phyloP scores from a whole-genome alignment of 305 asterid genomes.

The Andrographis paniculata region DNA sequence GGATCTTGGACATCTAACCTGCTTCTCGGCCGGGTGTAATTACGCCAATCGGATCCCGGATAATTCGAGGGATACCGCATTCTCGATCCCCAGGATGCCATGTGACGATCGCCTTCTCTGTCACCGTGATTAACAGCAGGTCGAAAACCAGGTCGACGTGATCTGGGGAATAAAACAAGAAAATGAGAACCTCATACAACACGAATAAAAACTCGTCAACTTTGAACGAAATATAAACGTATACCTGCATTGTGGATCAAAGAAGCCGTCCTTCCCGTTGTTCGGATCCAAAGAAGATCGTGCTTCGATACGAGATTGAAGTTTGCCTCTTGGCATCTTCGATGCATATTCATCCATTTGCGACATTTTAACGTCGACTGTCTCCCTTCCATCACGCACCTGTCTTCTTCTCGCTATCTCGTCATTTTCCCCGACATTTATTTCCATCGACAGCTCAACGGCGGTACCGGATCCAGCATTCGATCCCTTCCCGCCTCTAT shows the following conservation, averaged over 20 bases:
- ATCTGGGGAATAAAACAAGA: slow-evolving; percentile 22
- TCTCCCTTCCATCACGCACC: slow-evolving; percentile 23
- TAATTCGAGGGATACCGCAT: slow-evolving; percentile 31
- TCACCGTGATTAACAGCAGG: slow-evolving; percentile 27
- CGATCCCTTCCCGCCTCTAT: slow-evolving; percentile 35
- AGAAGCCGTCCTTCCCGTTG: slow-evolving; percentile 31
- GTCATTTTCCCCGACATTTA: slow-evolving; percentile 26
- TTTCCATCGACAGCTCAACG: slow-evolving; percentile 34
- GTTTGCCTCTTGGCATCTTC: slow-evolving; percentile 34
- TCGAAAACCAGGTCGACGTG: slow-evolving; percentile 33
- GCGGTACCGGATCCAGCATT: slow-evolving; percentile 52
- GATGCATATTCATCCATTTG: slow-evolving; percentile 33
- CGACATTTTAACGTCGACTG: slow-evolving; percentile 26
- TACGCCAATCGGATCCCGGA: slow-evolving; percentile 38
- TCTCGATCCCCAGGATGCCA: slow-evolving; percentile 50
- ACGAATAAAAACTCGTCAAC: slow-evolving; percentile 7
- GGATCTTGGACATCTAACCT: slow-evolving; percentile 33
- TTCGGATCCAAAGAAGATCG: slow-evolving; percentile 26
- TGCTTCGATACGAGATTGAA: slow-evolving; percentile 50
- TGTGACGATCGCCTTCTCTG: slow-evolving; percentile 39
- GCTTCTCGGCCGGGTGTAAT: slow-evolving; percentile 35
- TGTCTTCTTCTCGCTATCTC: slow-evolving; percentile 27
- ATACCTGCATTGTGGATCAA: slow-evolving; percentile 46
- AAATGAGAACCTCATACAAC: neutral
- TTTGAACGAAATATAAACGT: neutral